Percentiles rank a stretch among this genome's conserved stretches.
These are phyloP conservation scores for Fusarium xyrophilum DNA, from an alignment of 2,329 filamentous ascomycete genomes.

Conservation along the genomic window DNA sequence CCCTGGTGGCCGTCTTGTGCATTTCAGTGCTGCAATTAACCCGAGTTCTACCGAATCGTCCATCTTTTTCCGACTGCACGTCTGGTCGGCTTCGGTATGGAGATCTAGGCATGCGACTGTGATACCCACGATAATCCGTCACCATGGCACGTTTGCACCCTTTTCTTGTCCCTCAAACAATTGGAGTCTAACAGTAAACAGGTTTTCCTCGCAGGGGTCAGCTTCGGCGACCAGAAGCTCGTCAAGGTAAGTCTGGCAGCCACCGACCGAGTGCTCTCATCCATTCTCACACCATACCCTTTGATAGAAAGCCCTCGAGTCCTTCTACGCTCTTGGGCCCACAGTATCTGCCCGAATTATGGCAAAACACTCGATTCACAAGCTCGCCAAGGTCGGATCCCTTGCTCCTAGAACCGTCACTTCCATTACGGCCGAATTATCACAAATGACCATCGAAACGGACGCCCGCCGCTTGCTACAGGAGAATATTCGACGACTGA, in stretches of 20 bases:
- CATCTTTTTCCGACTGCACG: slow-evolving; percentile 34
- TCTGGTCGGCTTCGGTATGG: slow-evolving; percentile 12
- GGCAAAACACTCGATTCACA: slow-evolving; percentile 88
- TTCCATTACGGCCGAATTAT: slow-evolving; percentile 82
- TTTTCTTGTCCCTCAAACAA: not conserved
- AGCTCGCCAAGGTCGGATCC: slow-evolving; percentile 77
- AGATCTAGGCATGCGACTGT: slow-evolving; percentile 35
- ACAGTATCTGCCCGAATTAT: slow-evolving; percentile 76
- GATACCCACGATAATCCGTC: slow-evolving; percentile 29
- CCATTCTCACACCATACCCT: slow-evolving; percentile 18
- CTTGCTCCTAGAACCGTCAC: slow-evolving; percentile 79
- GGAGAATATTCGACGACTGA: slow-evolving; percentile 85
- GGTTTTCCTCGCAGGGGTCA: slow-evolving; percentile 87
- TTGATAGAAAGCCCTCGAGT: slow-evolving; percentile 72
- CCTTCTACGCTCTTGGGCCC: slow-evolving; percentile 85
- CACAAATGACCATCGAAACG: slow-evolving; percentile 92
- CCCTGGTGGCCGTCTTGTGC: not conserved
- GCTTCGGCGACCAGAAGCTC: slow-evolving; percentile 82
- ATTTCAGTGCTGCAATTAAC: slow-evolving; percentile 29
- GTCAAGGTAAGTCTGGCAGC: slow-evolving; percentile 70
- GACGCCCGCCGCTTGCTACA: slow-evolving; percentile 78
- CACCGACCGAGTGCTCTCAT: not conserved
- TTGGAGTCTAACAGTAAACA: slow-evolving; percentile 42
- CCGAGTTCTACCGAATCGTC: slow-evolving; percentile 40
- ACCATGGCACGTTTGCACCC: slow-evolving; percentile 34